Conservation (phyloP, 2,329 filamentous ascomycete species). For the Xylaria multiplex region DNA sequence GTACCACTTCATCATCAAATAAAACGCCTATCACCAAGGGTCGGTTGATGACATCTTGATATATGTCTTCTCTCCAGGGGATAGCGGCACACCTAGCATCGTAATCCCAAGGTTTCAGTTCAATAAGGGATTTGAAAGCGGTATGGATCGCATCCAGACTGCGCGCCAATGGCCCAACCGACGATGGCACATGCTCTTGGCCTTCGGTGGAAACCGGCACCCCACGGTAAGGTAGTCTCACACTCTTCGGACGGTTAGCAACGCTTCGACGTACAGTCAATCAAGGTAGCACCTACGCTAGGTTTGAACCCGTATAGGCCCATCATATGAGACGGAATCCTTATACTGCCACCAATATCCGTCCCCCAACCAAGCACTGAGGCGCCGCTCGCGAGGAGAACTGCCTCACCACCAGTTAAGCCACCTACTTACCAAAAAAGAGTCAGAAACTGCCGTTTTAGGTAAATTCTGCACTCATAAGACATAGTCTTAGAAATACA, state of each 20-base stretch:
- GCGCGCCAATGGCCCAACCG: constrained; percentile 68
- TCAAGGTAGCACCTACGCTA: constrained; percentile 51
- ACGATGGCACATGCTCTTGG: constrained; percentile 71
- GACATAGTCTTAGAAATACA: too few relatives aligned
- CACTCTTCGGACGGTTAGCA: constrained; percentile 54
- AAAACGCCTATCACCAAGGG: constrained; percentile 57
- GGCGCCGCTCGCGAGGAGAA: constrained; percentile 40
- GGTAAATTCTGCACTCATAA: too few relatives aligned
- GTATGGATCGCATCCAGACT: constrained; percentile 60
- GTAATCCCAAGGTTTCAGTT: constrained; percentile 60
- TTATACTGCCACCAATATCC: constrained; percentile 62
- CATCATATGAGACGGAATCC: constrained; percentile 59
- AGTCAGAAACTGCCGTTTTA: too few relatives aligned
- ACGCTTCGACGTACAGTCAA: not conserved
- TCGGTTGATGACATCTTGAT: constrained; percentile 52
- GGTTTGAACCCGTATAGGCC: constrained; percentile 62
- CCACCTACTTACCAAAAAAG: constrained; percentile 49
- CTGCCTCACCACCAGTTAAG: constrained; percentile 46
- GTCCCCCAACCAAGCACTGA: constrained; percentile 61
- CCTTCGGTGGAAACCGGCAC: constrained; percentile 70
- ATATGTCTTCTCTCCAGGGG: constrained; percentile 62
- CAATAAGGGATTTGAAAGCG: constrained; percentile 59
- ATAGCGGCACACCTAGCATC: constrained; percentile 65
- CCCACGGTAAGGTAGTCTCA: constrained; percentile 66
- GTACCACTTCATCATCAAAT: constrained; percentile 61